Evolutionary conservation across 441 rosid species (phyloP), one percentile per base, ranked within the genome.

Genomic region (Adansonia gregorii): DNA sequence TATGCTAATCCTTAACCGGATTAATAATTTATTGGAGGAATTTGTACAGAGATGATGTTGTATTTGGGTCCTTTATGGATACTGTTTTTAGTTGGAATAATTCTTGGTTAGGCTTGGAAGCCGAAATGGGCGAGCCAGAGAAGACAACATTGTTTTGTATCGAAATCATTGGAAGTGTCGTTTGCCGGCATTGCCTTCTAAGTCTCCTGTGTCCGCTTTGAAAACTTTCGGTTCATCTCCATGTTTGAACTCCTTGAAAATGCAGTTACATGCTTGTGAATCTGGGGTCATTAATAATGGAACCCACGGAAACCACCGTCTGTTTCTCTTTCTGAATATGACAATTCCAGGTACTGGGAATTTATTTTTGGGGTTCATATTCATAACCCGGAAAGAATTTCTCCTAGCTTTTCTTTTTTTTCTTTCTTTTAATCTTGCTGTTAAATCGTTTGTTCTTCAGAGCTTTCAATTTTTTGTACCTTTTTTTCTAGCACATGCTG

Each of bases 31-130:
- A 8, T 65, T 80, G 35, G 85, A 67, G 86, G 84, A 64, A 19
- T 14, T 31, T 31, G 15, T 78, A 22, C 63, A 3, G 90, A 76
- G 12, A 58, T 54, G 61, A 49, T 76, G 51, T 63, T 77, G 80
- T 75, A 76, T 73, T 24, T 87, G 58, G 80, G 74, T 82, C 74
- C 79, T 14, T 24, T 89, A 2, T 87, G 91, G 88, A 45, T 89
- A 51, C 89, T 90, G 6, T 88, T 93, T 78, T 77, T 89, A 2
- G 75, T 87, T 43, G 96, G 98, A 1, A 76, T 90, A 56, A 14
- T 87, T 6, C 64, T 93, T 12, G 93, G 96, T 51, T 91, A 93
- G 94, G 48, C 73, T 3, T 93, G 97, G 98, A 90, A 85, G 83
- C 93, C 95, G 19, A 88, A 75, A 60, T 92, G 92, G 98, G 93